Evolutionary conservation across 2,329 filamentous ascomycete species (phyloP), one percentile per base, ranked within the genome.

Genomic region (Apiospora sp.): DNA sequence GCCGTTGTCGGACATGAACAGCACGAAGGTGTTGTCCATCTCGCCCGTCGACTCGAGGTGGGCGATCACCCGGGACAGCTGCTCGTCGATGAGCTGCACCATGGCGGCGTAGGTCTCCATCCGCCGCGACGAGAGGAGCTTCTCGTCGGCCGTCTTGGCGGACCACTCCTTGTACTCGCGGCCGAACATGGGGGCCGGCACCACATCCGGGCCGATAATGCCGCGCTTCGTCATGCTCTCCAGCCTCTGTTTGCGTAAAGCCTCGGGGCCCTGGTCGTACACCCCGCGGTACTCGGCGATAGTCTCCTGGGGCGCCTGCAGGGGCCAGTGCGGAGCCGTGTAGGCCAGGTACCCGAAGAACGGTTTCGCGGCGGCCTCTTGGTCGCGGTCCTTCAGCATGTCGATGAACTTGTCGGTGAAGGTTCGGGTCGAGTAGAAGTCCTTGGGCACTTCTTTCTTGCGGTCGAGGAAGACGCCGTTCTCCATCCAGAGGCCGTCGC

Each of bases 101-200:
- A 90, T 90, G 0, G 83, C 88, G 0, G 88, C 87, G 71, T 86
- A 90, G 13, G 87, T 84, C 74, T 90, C 81, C 81, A 83, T 82
- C 46, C 77, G 77, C 19, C 80, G 74, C 7, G 77, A 76, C 1
- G 80, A 80, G 14, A 41, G 37, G 37, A 10, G 8, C 37, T 10
- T 41, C 7, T 41, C 37, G 8, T 41, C 37, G 37, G 8, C 37
- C 6, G 37, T 41, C 37, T 41, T 41, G 72, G 70, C 16, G 37
- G 37, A 41, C 37, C 37, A 41, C 37, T 41, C 37, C 37, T 41
- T 41, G 37, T 41, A 41, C 37, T 41, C 37, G 37, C 37, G 37
- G 37, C 37, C 37, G 37, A 41, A 41, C 37, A 41, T 41, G 37
- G 37, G 37, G 37, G 37, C 37, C 37, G 37, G 37, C 37, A 41